These are phyloP conservation scores for Amanita molliuscula DNA, from an alignment of 768 basidiomycete species.

Conservation along the genomic window DNA sequence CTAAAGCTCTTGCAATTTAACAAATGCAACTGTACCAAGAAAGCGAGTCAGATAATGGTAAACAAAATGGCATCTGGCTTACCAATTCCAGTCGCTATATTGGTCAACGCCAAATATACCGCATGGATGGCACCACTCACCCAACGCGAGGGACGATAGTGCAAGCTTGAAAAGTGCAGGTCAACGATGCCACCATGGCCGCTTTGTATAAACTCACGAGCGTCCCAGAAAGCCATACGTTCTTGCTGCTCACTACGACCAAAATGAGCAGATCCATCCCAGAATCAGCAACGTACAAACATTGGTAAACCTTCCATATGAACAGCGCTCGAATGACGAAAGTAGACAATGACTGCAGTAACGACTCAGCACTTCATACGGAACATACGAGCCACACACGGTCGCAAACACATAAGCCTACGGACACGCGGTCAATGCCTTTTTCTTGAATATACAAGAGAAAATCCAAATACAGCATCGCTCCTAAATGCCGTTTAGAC, in stretches of 20 bases:
- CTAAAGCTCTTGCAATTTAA: conserved; percentile 31
- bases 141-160: conserved; percentile 33
- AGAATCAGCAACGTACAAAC: conserved; percentile 23
- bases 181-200: no score
- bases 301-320: conserved; percentile 35
- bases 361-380: not conserved
- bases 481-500: no score
- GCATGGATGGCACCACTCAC: conserved; percentile 18
- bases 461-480: no score
- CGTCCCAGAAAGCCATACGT: conserved; percentile 27
- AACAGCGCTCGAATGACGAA: conserved; percentile 45
- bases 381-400: conserved; percentile 25
- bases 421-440: not conserved
- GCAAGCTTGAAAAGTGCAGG: no score
- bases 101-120: not conserved
- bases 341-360: conserved; percentile 32
- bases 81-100: conserved; percentile 27
- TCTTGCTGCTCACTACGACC: conserved; percentile 33
- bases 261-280: not conserved
- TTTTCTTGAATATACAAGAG: not conserved
- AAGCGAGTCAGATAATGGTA: no score
- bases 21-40: conserved; percentile 32
- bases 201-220: conserved; percentile 28
- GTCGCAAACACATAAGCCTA: conserved; percentile 48
- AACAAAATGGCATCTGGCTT: conserved; percentile 10